Conservation (phyloP, 176 grass and related monocot genomes). For the Avena atlantica region DNA sequence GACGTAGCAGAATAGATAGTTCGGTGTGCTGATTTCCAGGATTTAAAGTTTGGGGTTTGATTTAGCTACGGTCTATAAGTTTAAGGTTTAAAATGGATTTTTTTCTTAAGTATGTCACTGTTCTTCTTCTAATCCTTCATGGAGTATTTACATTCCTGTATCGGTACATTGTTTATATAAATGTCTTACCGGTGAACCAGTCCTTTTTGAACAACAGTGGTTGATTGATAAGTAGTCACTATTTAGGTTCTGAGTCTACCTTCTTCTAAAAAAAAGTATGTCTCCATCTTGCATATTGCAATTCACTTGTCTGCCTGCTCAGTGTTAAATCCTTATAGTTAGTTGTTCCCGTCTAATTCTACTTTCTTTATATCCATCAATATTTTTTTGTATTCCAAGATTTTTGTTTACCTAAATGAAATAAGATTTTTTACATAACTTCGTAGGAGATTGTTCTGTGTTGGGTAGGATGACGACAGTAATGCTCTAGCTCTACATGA, state of each 20-base stretch:
- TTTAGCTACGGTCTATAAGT: too few species aligned
- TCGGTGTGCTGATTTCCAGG: too few species aligned
- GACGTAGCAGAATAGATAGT: too few species aligned
- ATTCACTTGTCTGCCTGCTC: not conserved
- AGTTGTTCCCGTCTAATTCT: not conserved
- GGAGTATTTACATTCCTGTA: not conserved
- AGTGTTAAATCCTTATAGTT: not conserved
- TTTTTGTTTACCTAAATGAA: not conserved
- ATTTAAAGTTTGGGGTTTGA: too few species aligned
- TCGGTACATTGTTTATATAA: not conserved
- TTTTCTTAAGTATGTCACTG: conserved; percentile 63
- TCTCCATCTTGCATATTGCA: not conserved
- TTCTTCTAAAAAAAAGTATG: too few species aligned
- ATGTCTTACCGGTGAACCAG: not conserved
- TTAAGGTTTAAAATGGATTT: too few species aligned
- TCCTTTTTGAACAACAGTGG: not conserved
- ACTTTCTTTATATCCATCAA: not conserved
- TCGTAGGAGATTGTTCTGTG: not conserved
- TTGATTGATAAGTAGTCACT: too few species aligned
- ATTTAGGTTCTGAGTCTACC: not conserved
- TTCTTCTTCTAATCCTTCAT: not conserved
- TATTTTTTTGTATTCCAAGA: not conserved
- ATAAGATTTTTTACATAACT: not conserved
- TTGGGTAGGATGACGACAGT: not conserved
- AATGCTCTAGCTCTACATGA: not conserved